Base-by-base conservation (phyloP, 768 basidiomycete genomes). In the Calocera cornea region DNA sequence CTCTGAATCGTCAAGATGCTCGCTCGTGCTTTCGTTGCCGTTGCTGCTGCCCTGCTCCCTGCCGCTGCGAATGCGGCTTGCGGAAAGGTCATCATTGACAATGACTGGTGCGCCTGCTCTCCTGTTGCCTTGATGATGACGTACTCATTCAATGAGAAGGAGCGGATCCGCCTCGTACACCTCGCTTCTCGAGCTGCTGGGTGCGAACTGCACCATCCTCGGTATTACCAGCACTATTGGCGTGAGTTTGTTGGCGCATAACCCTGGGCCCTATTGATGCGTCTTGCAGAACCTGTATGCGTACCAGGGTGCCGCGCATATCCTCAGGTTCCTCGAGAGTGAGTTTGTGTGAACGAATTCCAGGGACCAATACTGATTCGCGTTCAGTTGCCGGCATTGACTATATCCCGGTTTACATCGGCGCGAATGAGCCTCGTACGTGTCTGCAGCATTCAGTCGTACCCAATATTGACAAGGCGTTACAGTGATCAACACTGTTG, bases 81-180 rank as follows among this genome's bases (percentile, higher is more conserved):
- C 54, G 54, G 54, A 33, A 60, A 60, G 54, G 54, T 60, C 54
- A 60, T 60, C 27, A 19, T 60, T 27, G 54, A 60, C 31, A 60
- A 60, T 19, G 54, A 60, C 31, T 60, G 54, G 54, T 60, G 8
- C 27, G 54, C 22, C 2, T 29, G 27, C 14, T 16, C 27, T 29
- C 31, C 2, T 16, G 8, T 7, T 38, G 36, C 3, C 44, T 7
- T 47, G 44, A 19, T n/a, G 44, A 17, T 24, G 19, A 19, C 19
- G 19, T 47, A 19, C 44, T 47, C 7, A 47, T 19, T 3, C 7
- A 19, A 3, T 7, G 19, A 8, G 19, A 11, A 60, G 54, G 54
- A 60, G 54, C 54, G 54, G 54, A 2, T 60, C 54, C 10, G 24
- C 54, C 16, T 60, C 54, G 27, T 60, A 60, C 54, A 60, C 54